Evolutionary conservation across 2,329 filamentous ascomycete genomes (phyloP).

Genomic region (Dissoconium aciculare): DNA sequence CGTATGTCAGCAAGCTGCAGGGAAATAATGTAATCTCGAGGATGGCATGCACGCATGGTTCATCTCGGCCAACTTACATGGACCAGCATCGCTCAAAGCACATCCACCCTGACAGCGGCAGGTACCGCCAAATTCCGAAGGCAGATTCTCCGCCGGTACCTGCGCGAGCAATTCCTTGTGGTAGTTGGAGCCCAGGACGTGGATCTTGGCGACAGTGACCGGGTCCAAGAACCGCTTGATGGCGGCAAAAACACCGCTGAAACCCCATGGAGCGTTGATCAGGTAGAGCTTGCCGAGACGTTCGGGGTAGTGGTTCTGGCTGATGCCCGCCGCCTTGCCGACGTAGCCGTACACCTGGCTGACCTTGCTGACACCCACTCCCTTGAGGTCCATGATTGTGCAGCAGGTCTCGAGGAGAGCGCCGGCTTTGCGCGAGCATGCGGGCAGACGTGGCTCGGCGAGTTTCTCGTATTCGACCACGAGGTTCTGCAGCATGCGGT

Average conservation of each 20-base stretch:
- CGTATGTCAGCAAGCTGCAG: conserved; percentile 7
- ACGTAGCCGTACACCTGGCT: conserved; percentile 80
- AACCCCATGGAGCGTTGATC: conserved; percentile 96
- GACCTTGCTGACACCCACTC: conserved; percentile 69
- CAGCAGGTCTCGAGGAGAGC: conserved; percentile 93
- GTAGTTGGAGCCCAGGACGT: conserved; percentile 70
- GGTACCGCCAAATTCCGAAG: conserved; percentile 66
- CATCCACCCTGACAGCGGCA: conserved; percentile 78
- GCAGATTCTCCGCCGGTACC: conserved; percentile 79
- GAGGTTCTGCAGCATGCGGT: conserved; percentile 93
- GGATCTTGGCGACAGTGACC: conserved; percentile 90
- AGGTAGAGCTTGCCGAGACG: conserved; percentile 89
- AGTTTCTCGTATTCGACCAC: conserved; percentile 97
- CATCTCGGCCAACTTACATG: conserved; percentile 41
- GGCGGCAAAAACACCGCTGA: conserved; percentile 68
- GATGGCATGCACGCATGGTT: background rate
- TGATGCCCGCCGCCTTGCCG: conserved; percentile 69
- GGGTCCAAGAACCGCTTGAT: conserved; percentile 94
- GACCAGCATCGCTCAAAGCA: conserved; percentile 72
- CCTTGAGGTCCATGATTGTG: conserved; percentile 96
- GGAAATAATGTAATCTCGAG: background rate
- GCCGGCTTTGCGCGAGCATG: conserved; percentile 83
- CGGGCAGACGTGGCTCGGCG: conserved; percentile 79
- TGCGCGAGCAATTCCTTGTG: conserved; percentile 72
- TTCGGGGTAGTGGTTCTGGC: conserved; percentile 98